Conservation (phyloP, 2,329 filamentous ascomycete species). For the Exophiala spinifera region DNA sequence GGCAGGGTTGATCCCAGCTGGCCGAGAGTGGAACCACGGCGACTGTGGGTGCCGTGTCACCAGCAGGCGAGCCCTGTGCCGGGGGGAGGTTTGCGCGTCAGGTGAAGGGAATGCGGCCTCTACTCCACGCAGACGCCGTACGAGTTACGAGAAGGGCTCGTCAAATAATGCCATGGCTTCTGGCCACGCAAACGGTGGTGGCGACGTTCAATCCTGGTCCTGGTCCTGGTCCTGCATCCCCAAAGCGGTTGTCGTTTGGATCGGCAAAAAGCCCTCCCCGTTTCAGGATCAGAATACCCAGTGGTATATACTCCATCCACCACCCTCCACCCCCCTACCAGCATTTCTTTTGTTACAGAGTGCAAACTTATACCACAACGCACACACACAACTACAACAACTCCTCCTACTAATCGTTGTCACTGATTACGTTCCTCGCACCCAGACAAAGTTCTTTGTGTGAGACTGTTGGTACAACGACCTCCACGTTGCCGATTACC, state of each 20-base stretch:
- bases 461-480: too few relatives aligned
- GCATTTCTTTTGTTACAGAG: background rate
- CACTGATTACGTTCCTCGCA: too few relatives aligned
- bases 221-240: constrained; percentile 10
- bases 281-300: constrained; percentile 15
- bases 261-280: constrained; percentile 20
- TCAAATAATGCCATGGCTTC: background rate
- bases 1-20: constrained; percentile 16
- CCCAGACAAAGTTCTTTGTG: too few relatives aligned
- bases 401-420: too few relatives aligned
- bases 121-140: constrained; percentile 3
- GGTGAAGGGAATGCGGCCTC: constrained; percentile 14
- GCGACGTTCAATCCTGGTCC: constrained; percentile 4
- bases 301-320: constrained; percentile 24
- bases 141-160: constrained; percentile 2
- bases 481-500: background rate
- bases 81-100: constrained; percentile 8
- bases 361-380: constrained; percentile 5
- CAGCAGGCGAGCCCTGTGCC: constrained; percentile 1
- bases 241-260: background rate
- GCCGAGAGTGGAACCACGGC: constrained; percentile 22
- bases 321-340: constrained; percentile 12
- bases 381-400: background rate
- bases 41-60: constrained; percentile 23
- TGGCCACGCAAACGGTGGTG: constrained; percentile 19